Evolutionary conservation across 2,329 filamentous ascomycete species (phyloP).

Genomic region (Tolypocladium capitatum): DNA sequence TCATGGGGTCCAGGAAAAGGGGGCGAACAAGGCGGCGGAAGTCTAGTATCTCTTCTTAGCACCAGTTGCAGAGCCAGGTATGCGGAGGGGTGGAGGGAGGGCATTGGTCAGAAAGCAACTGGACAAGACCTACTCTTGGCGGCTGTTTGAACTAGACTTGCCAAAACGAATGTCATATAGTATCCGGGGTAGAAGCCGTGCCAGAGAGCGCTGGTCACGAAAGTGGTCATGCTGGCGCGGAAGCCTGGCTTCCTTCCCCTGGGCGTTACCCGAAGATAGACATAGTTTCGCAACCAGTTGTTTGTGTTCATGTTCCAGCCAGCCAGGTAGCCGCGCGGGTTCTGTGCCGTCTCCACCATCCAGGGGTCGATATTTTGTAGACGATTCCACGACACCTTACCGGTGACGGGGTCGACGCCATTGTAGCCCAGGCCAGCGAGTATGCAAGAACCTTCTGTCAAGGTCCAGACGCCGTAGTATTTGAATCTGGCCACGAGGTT

Average conservation of each 20-base stretch:
- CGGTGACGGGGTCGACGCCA: slow-evolving; percentile 72
- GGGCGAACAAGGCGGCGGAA: slow-evolving; percentile 80
- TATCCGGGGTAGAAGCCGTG: slow-evolving; percentile 97
- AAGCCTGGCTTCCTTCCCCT: slow-evolving; percentile 95
- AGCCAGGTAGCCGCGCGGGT: slow-evolving; percentile 80
- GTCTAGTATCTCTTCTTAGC: slow-evolving; percentile 36
- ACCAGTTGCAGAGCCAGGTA: not conserved
- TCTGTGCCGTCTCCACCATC: slow-evolving; percentile 81
- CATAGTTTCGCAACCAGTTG: slow-evolving; percentile 87
- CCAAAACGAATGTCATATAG: slow-evolving; percentile 80
- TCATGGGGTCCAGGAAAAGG: slow-evolving; percentile 76
- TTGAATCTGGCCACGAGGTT: slow-evolving; percentile 73
- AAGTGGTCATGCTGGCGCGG: slow-evolving; percentile 84
- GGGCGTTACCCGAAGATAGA: slow-evolving; percentile 90
- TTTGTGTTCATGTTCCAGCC: slow-evolving; percentile 99
- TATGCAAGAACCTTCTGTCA: slow-evolving; percentile 91
- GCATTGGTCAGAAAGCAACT: not conserved
- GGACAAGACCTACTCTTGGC: slow-evolving; percentile 65
- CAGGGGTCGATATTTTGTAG: slow-evolving; percentile 80
- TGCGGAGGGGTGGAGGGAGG: not conserved
- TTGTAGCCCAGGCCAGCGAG: slow-evolving; percentile 90
- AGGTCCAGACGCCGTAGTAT: slow-evolving; percentile 91
- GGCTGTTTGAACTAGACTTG: slow-evolving; percentile 80
- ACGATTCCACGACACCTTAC: slow-evolving; percentile 76
- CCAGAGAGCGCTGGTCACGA: slow-evolving; percentile 90